Conservation (phyloP, 2,329 filamentous ascomycete species). For the Atkinsonella hypoxylon region DNA sequence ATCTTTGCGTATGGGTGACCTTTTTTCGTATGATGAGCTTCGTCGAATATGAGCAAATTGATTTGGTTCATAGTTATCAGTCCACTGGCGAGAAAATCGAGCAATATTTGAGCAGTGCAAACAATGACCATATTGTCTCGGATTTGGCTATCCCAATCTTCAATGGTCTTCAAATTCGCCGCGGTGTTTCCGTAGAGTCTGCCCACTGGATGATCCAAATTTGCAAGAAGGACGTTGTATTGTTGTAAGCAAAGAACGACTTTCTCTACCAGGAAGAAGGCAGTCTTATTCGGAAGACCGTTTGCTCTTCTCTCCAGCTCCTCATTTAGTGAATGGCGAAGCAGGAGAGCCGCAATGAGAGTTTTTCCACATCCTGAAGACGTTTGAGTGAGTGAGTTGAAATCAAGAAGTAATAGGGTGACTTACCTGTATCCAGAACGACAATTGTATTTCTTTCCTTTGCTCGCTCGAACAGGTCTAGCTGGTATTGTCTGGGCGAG, state of each 20-base stretch:
- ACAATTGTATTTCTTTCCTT: constrained; percentile 81
- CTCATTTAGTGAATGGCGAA: constrained; percentile 62
- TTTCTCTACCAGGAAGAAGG: constrained; percentile 86
- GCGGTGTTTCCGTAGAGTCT: constrained; percentile 63
- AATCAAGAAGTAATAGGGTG: not conserved
- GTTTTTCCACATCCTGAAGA: constrained; percentile 76
- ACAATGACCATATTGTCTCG: constrained; percentile 70
- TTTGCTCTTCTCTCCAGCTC: constrained; percentile 59
- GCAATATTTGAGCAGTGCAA: constrained; percentile 80
- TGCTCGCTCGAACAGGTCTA: constrained; percentile 80
- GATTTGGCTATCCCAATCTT: constrained; percentile 41
- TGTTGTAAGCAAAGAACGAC: constrained; percentile 89
- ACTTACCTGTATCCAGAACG: constrained; percentile 73
- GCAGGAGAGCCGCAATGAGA: constrained; percentile 78
- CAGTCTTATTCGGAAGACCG: constrained; percentile 50
- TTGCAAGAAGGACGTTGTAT: constrained; percentile 65
- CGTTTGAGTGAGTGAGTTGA: constrained; percentile 1
- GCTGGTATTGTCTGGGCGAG: constrained; percentile 78
- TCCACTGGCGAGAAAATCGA: constrained; percentile 64
- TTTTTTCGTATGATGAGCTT: constrained; percentile 93
- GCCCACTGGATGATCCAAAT: constrained; percentile 64
- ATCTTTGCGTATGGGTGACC: constrained; percentile 84
- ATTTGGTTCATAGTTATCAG: constrained; percentile 74
- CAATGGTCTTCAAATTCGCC: constrained; percentile 25
- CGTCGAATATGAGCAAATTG: constrained; percentile 87